Evolutionary conservation across 805 yeast genomes (phyloP).

Genomic region (Myxozyma mucilagina): DNA sequence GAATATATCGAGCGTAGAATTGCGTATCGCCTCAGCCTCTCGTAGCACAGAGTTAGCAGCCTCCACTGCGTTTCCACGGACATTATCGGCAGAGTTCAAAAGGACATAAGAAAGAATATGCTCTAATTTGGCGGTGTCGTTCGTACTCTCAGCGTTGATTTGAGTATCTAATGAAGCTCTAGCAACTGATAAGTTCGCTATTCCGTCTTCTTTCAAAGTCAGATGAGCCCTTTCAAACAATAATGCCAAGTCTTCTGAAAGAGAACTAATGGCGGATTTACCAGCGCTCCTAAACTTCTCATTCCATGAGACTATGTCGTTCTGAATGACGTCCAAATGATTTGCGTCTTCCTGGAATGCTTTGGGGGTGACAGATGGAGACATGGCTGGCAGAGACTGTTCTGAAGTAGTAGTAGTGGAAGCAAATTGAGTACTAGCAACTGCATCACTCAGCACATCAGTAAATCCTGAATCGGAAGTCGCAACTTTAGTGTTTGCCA

Average conservation of each 20-base stretch:
- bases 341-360: constrained; percentile 11
- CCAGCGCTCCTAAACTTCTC: constrained; percentile 24
- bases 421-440: background rate
- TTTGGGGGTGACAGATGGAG: constrained; percentile 22
- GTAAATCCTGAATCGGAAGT: background rate
- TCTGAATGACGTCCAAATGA: constrained; percentile 7
- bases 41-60: constrained; percentile 4
- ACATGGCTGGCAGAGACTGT: constrained; percentile 1
- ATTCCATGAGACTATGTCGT: constrained; percentile 20
- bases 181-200: constrained; percentile 3
- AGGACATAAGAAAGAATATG: background rate
- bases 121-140: constrained; percentile 1
- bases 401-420: background rate
- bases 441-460: background rate
- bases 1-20: constrained; percentile 17
- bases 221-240: constrained; percentile 1
- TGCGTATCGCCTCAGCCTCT: constrained; percentile 20
- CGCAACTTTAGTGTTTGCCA: background rate
- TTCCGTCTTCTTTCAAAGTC: background rate
- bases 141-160: background rate
- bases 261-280: constrained; percentile 23
- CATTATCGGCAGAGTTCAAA: constrained; percentile 10
- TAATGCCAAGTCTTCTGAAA: constrained; percentile 15
- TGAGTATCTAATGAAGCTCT: background rate
- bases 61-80: constrained; percentile 6